These are phyloP conservation scores for Pseudoscleropodium purum DNA, from an alignment of 225 moss, liverwort and hornwort species.

Conservation along the genomic window DNA sequence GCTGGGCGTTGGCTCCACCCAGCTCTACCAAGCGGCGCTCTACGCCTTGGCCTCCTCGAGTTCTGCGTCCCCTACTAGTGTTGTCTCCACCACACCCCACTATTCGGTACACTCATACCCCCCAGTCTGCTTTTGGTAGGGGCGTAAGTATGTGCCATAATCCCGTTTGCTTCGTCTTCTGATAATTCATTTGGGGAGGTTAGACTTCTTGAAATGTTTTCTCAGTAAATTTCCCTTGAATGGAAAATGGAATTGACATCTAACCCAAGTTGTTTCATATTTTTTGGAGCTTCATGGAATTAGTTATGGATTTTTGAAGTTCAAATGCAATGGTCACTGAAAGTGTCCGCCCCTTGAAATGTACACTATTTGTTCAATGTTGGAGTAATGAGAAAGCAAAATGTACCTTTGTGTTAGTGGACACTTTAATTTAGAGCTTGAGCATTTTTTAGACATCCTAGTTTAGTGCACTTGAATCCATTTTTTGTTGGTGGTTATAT, in stretches of 20 bases:
- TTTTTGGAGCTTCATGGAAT: not conserved
- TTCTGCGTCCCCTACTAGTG: conserved; percentile 14
- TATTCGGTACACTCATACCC: conserved; percentile 28
- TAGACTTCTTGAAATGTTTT: not conserved
- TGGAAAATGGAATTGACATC: not conserved
- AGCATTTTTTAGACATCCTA: accelerated
- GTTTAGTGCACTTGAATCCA: not conserved
- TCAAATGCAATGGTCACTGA: not conserved
- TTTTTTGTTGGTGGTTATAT: not conserved
- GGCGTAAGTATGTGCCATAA: not conserved
- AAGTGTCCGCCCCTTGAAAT: accelerated
- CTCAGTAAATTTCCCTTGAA: not conserved
- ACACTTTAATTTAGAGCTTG: not conserved
- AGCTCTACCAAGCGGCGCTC: conserved; percentile 47
- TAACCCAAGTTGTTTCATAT: not conserved
- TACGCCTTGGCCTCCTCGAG: conserved; percentile 18
- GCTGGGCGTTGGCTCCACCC: conserved; percentile 53
- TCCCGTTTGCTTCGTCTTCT: not conserved
- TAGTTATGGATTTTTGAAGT: too few species aligned
- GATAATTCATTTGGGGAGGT: not conserved
- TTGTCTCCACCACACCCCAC: conserved; percentile 33
- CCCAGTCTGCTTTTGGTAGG: too few species aligned
- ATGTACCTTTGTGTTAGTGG: accelerated
- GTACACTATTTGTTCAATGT: not conserved
- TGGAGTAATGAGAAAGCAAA: too few species aligned